Evolutionary conservation across 305 asterid species (phyloP).

Genomic region (Andrographis paniculata): DNA sequence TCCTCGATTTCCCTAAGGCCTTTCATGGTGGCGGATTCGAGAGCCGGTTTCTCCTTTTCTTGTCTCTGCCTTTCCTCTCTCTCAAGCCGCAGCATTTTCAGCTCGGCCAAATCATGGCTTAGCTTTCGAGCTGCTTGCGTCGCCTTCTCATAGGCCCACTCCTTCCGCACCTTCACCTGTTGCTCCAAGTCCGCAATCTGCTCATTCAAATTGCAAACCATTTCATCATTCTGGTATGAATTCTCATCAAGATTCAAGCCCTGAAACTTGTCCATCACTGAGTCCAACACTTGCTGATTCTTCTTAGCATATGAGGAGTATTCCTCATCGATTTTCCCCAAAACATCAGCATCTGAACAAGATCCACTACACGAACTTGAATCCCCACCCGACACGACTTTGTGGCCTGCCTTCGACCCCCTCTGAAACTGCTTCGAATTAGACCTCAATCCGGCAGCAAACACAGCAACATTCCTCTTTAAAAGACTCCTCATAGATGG

Average conservation of each 20-base stretch:
- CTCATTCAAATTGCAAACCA: conserved; percentile 32
- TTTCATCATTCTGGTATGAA: conserved; percentile 49
- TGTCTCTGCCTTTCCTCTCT: conserved; percentile 45
- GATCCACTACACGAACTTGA: conserved; percentile 19
- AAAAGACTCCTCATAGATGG: conserved; percentile 79
- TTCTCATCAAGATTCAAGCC: conserved; percentile 81
- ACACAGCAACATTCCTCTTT: conserved; percentile 81
- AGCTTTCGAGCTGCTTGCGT: conserved; percentile 70
- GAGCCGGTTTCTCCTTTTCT: conserved; percentile 42
- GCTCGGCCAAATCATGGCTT: conserved; percentile 48
- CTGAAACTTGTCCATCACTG: conserved; percentile 68
- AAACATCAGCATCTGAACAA: conserved; percentile 20
- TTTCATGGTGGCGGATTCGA: conserved; percentile 43
- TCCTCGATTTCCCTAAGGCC: conserved; percentile 55
- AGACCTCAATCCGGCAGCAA: conserved; percentile 87
- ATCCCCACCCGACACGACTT: conserved; percentile 42
- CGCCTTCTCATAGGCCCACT: conserved; percentile 67
- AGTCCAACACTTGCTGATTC: conserved; percentile 32
- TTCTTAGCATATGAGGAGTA: no score
- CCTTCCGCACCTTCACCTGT: conserved; percentile 50
- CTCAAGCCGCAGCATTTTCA: conserved; percentile 51
- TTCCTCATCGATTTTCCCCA: no score
- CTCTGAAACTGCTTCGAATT: conserved; percentile 47
- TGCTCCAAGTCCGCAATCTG: conserved; percentile 52
- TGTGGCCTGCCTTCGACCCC: conserved; percentile 48